Percentiles rank a stretch among this genome's conserved stretches.
Evolutionary conservation across 805 yeast species (phyloP).

Genomic region (Blastobotrys chiropterorum): DNA sequence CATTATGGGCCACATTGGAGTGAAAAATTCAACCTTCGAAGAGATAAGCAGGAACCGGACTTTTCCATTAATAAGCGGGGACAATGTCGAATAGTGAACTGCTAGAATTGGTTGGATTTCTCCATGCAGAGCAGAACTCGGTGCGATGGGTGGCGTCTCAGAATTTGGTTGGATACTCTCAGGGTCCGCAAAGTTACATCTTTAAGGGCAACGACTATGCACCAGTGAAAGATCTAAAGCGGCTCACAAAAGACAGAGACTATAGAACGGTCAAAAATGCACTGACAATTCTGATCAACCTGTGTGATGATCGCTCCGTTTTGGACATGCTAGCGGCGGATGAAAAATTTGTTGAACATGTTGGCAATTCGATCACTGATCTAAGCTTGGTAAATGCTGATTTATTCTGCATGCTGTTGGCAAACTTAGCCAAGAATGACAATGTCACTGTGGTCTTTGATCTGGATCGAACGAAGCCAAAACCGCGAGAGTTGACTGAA

Average conservation of each 20-base stretch:
- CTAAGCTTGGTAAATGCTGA: constrained; percentile 65
- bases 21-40: neutral
- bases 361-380: constrained; percentile 34
- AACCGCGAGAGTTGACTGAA: constrained; percentile 42
- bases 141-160: constrained; percentile 81
- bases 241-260: constrained; percentile 45
- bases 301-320: constrained; percentile 64
- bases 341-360: constrained; percentile 37
- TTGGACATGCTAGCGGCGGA: constrained; percentile 65
- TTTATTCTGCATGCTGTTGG: constrained; percentile 72
- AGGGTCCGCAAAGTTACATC: constrained; percentile 57
- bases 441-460: constrained; percentile 48
- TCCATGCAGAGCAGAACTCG: constrained; percentile 75
- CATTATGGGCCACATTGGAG: no score
- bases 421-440: constrained; percentile 80
- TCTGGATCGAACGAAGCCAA: constrained; percentile 20
- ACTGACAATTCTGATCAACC: constrained; percentile 71
- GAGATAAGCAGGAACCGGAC: no score
- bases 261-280: constrained; percentile 35
- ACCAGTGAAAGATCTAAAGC: constrained; percentile 68
- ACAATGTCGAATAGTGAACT: constrained; percentile 3
- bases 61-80: no score
- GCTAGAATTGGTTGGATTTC: constrained; percentile 59
- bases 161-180: constrained; percentile 73
- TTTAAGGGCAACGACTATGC: constrained; percentile 65